Conservation (phyloP, 2,329 filamentous ascomycete species). For the Beauveria scarabaeidicola region DNA sequence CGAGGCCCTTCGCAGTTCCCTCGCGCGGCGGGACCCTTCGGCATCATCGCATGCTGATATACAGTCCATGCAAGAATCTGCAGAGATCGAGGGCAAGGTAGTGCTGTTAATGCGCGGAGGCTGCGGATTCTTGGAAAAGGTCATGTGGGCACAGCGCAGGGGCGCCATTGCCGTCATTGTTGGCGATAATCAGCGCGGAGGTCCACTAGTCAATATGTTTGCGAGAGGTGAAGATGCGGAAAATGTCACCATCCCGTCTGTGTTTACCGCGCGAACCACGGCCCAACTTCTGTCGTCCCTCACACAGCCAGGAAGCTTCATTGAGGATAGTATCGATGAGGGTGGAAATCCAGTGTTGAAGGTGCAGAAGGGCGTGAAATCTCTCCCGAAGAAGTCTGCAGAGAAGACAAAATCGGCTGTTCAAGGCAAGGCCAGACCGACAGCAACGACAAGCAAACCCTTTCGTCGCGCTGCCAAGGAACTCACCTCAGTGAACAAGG, state of each 20-base stretch:
- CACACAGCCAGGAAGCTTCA: conserved; percentile 60
- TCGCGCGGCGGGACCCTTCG: conserved; percentile 28
- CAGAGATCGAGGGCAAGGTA: conserved; percentile 88
- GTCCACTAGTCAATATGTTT: conserved; percentile 92
- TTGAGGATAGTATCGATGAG: conserved; percentile 51
- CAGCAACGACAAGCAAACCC: conserved; percentile 18
- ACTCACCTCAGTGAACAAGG: conserved; percentile 12
- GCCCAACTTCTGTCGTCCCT: conserved; percentile 87
- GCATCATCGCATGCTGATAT: conserved; percentile 70
- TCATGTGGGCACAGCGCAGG: conserved; percentile 90
- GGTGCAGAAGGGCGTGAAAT: conserved; percentile 39
- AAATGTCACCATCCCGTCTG: conserved; percentile 84
- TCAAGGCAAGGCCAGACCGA: conserved; percentile 20
- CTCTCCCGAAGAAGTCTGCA: conserved; percentile 2
- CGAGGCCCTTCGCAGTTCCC: conserved; percentile 32
- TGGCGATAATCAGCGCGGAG: conserved; percentile 84
- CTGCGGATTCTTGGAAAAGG: conserved; percentile 94
- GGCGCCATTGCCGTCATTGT: conserved; percentile 87
- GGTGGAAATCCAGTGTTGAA: conserved; percentile 49
- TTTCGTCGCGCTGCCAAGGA: conserved; percentile 20
- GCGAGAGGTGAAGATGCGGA: conserved; percentile 85
- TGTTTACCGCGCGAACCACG: conserved; percentile 92
- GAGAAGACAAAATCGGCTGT: conserved; percentile 25
- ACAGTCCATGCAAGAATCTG: conserved; percentile 80
- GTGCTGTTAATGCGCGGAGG: conserved; percentile 86